Evolutionary conservation across 78 protist genomes (phyloP).

Genomic region (Blattamonas nauphoetae): DNA sequence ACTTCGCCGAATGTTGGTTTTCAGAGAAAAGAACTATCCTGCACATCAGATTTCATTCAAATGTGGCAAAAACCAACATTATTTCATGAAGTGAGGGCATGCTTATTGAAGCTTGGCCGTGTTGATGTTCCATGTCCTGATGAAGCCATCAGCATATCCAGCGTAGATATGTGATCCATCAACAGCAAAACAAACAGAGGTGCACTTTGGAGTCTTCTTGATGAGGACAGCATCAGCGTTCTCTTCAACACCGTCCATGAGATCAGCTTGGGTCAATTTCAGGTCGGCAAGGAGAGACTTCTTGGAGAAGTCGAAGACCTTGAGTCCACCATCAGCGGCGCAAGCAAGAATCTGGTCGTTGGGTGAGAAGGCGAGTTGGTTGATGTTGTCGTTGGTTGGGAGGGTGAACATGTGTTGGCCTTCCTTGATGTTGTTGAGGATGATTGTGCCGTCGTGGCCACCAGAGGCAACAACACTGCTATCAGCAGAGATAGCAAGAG

Average conservation of each 20-base stretch:
- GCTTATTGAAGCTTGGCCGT: no score
- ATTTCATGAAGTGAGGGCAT: no score
- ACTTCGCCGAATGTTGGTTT: no score
- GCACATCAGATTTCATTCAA: no score
- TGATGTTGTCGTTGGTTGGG: neutral
- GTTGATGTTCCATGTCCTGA: slow-evolving; percentile 8
- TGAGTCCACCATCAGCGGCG: neutral
- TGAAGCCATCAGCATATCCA: slow-evolving; percentile 26
- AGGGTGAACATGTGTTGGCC: neutral
- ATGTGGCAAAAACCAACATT: no score
- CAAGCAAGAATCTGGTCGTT: neutral
- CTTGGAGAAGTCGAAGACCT: neutral
- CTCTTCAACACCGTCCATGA: no score
- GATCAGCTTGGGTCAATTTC: neutral
- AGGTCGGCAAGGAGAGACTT: neutral
- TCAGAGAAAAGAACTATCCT: no score
- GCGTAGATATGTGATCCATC: slow-evolving; percentile 22
- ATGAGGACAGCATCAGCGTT: no score
- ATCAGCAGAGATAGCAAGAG: slow-evolving; percentile 15
- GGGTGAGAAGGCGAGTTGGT: slow-evolving; percentile 8
- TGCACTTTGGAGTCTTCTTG: neutral
- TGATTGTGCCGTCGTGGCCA: neutral
- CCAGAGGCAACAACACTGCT: slow-evolving; percentile 13
- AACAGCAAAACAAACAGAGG: neutral
- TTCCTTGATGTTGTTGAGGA: neutral